These are phyloP conservation scores for Chlorella sp. DNA, from an alignment of 139 green algal genomes.

Conservation along the genomic window DNA sequence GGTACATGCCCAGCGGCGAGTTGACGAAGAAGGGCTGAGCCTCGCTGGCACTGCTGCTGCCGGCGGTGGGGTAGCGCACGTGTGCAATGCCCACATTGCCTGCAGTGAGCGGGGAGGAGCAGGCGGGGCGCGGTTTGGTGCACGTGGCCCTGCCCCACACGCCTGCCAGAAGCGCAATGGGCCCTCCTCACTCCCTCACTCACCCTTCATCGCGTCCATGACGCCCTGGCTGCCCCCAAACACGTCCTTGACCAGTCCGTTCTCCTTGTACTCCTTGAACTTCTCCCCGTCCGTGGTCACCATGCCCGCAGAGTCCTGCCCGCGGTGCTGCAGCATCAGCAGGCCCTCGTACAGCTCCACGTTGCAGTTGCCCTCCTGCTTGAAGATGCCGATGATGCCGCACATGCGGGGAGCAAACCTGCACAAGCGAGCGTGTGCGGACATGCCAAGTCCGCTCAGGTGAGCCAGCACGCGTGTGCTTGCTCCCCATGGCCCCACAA, in stretches of 20 bases:
- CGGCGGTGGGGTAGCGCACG: conserved; percentile 97
- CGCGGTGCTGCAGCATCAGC: conserved; percentile 96
- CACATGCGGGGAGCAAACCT: conserved; percentile 65
- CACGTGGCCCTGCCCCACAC: too few species aligned
- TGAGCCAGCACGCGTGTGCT: background rate
- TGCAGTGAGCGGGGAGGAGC: conserved; percentile 17
- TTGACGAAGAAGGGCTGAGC: conserved; percentile 99
- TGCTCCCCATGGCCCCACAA: too few species aligned
- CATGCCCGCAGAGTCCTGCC: conserved; percentile 93
- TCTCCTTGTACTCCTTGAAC: conserved; percentile 92
- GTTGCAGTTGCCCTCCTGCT: conserved; percentile 64
- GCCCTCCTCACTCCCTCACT: background rate
- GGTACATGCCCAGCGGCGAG: conserved; percentile 92
- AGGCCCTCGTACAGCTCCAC: conserved; percentile 93
- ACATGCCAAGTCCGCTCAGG: background rate
- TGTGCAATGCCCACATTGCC: conserved; percentile 74
- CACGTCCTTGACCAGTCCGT: conserved; percentile 97
- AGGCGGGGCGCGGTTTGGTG: background rate
- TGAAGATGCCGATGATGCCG: conserved; percentile 94
- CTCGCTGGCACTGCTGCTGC: conserved; percentile 77
- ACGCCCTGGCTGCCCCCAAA: conserved; percentile 70
- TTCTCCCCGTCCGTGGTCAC: conserved; percentile 84
- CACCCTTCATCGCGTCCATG: conserved; percentile 77
- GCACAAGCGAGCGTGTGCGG: background rate
- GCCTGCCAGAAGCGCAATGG: background rate